Conservation (phyloP, 2,329 filamentous ascomycete genomes). For the Cladosporium sp. region DNA sequence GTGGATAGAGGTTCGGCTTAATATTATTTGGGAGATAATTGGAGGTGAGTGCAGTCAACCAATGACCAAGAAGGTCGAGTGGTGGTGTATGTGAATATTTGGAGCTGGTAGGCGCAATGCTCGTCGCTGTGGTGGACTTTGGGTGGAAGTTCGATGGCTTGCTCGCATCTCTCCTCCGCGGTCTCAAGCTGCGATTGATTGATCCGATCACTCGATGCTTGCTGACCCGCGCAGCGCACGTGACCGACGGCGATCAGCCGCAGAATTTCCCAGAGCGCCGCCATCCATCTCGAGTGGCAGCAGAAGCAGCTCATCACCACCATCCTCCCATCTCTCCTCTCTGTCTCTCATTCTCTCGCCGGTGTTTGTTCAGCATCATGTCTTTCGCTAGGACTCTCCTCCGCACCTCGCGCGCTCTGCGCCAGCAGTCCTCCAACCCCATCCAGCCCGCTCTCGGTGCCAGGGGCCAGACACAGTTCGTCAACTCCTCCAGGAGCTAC, state of each 20-base stretch:
- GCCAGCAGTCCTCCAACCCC: slow-evolving; percentile 70
- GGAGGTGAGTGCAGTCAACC: not conserved
- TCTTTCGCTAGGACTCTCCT: slow-evolving; percentile 78
- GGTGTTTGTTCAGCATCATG: slow-evolving; percentile 49
- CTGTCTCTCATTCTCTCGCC: slow-evolving; percentile 18
- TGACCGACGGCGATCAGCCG: not conserved
- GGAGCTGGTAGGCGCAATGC: not conserved
- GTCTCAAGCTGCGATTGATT: not conserved
- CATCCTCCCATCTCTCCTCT: slow-evolving; percentile 6
- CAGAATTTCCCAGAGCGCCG: not conserved
- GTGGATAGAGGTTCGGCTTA: not conserved
- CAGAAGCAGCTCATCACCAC: not conserved
- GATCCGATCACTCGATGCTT: not conserved
- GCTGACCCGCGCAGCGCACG: not conserved
- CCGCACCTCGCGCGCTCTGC: slow-evolving; percentile 77
- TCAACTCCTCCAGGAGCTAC: slow-evolving; percentile 65
- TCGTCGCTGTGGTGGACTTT: not conserved
- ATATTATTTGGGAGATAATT: not conserved
- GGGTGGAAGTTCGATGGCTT: not conserved
- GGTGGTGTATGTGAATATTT: not conserved
- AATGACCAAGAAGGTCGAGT: not conserved
- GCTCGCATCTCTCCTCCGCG: not conserved
- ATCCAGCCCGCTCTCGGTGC: slow-evolving; percentile 68
- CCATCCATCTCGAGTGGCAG: not conserved
- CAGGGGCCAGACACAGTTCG: slow-evolving; percentile 63